A percentile compares a stretch with the other conserved stretches of the same genome.
Conservation (phyloP, 148 eudicot species). For the Cornus florida region DNA sequence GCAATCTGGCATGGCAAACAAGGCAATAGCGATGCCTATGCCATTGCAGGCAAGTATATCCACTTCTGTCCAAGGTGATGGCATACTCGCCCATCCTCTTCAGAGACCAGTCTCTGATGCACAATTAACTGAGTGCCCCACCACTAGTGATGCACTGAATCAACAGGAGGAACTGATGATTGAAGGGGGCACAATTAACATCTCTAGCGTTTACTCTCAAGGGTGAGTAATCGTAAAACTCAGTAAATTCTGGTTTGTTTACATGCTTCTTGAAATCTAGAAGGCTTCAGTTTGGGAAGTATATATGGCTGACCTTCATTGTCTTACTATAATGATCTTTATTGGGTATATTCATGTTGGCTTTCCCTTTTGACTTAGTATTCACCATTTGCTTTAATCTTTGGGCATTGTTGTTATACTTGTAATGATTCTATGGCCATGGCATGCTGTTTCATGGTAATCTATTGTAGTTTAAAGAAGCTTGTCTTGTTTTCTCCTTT, state of each 20-base stretch:
- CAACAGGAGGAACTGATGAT: conserved; percentile 54
- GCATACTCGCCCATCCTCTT: conserved; percentile 40
- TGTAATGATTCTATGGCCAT: not conserved
- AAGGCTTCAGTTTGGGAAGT: not conserved
- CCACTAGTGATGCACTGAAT: conserved; percentile 32
- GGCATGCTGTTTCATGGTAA: too few relatives aligned
- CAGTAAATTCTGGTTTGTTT: not conserved
- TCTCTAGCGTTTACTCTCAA: conserved; percentile 73
- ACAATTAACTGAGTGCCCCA: conserved; percentile 39
- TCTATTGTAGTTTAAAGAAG: too few relatives aligned
- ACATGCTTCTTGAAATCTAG: not conserved
- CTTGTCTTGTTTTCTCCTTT: too few relatives aligned
- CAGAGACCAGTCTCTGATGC: conserved; percentile 42
- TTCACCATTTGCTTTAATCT: not conserved
- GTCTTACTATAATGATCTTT: not conserved
- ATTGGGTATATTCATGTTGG: not conserved
- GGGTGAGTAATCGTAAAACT: conserved; percentile 48
- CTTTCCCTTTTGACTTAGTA: not conserved
- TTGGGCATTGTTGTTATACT: not conserved
- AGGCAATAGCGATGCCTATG: conserved; percentile 32
- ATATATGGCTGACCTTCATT: not conserved
- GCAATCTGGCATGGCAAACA: conserved; percentile 46
- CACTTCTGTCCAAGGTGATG: conserved; percentile 34
- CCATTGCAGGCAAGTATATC: conserved; percentile 47
- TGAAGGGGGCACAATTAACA: conserved; percentile 90